Evolutionary conservation across 1,139 yeast genomes (phyloP).

Genomic region (Yamadazyma epiphylla): DNA sequence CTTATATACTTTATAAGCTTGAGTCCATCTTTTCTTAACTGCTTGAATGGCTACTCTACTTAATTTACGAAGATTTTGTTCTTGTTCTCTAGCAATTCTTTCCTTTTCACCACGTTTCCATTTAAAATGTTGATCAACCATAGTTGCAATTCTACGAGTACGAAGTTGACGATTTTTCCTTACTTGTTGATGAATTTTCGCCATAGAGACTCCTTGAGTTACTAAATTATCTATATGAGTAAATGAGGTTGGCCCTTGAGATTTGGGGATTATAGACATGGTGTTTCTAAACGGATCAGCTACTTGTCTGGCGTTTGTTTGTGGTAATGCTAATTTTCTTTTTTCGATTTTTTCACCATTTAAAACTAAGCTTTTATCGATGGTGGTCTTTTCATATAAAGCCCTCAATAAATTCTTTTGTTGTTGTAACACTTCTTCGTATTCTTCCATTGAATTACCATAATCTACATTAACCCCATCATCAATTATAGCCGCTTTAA

Average conservation of each 20-base stretch:
- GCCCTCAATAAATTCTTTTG: slow-evolving; percentile 27
- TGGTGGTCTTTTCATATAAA: slow-evolving; percentile 28
- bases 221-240: slow-evolving; percentile 72
- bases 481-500: slow-evolving; percentile 38
- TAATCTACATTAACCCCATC: slow-evolving; percentile 33
- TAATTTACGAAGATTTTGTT: slow-evolving; percentile 59
- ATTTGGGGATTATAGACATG: slow-evolving; percentile 36
- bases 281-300: slow-evolving; percentile 39
- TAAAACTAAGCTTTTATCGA: slow-evolving; percentile 37
- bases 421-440: slow-evolving; percentile 25
- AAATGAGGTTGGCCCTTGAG: slow-evolving; percentile 41
- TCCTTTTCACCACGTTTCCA: slow-evolving; percentile 88
- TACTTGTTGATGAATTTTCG: slow-evolving; percentile 67
- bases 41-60: slow-evolving; percentile 81
- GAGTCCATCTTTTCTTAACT: slow-evolving; percentile 85
- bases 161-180: slow-evolving; percentile 64
- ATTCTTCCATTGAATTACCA: slow-evolving; percentile 32
- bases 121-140: slow-evolving; percentile 85
- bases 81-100: slow-evolving; percentile 66
- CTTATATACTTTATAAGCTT: slow-evolving; percentile 81
- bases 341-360: slow-evolving; percentile 42
- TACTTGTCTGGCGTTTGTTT: slow-evolving; percentile 33
- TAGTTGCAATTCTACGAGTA: slow-evolving; percentile 69
- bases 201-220: slow-evolving; percentile 70
- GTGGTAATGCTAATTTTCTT: slow-evolving; percentile 45